Percentiles rank a stretch among this genome's conserved stretches.
These are phyloP conservation scores for Teunomyces kruisii DNA, from an alignment of 805 yeast genomes.

Conservation along the genomic window DNA sequence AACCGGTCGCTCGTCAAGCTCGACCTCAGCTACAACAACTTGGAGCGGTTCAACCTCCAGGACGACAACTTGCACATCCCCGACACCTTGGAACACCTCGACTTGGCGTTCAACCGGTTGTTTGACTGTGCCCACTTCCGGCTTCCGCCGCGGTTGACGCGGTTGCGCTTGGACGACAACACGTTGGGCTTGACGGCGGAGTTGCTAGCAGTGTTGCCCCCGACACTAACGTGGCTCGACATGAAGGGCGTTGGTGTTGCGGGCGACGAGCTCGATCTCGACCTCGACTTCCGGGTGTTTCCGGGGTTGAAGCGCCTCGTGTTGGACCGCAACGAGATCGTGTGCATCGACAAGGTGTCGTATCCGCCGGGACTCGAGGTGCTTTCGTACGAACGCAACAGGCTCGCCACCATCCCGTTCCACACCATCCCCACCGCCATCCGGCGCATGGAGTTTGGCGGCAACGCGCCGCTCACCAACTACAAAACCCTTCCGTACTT, in stretches of 20 bases:
- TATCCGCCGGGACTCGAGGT: slow-evolving; percentile 7
- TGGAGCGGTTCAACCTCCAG: slow-evolving; percentile 3
- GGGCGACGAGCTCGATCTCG: background rate
- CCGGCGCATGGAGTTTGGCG: no score
- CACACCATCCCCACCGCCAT: no score
- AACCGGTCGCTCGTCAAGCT: slow-evolving; percentile 8
- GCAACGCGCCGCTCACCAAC: no score
- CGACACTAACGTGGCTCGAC: background rate
- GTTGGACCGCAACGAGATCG: slow-evolving; percentile 9
- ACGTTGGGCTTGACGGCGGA: slow-evolving; percentile 4
- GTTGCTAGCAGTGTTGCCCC: slow-evolving; percentile 6
- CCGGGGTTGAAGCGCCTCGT: slow-evolving; percentile 5
- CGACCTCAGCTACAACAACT: slow-evolving; percentile 8
- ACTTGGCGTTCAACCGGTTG: slow-evolving; percentile 7
- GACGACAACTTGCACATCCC: slow-evolving; percentile 3
- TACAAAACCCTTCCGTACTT: no score
- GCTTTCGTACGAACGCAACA: slow-evolving; percentile 9
- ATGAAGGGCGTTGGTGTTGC: background rate
- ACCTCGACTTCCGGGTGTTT: background rate
- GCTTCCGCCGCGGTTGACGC: slow-evolving; percentile 8
- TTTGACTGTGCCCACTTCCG: no score
- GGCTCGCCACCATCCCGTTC: background rate
- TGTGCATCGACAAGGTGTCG: slow-evolving; percentile 4
- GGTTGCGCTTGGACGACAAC: slow-evolving; percentile 5
- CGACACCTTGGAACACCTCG: slow-evolving; percentile 2